Base-by-base conservation (phyloP, 2,329 filamentous ascomycete genomes). In the Ramichloridium luteum region DNA sequence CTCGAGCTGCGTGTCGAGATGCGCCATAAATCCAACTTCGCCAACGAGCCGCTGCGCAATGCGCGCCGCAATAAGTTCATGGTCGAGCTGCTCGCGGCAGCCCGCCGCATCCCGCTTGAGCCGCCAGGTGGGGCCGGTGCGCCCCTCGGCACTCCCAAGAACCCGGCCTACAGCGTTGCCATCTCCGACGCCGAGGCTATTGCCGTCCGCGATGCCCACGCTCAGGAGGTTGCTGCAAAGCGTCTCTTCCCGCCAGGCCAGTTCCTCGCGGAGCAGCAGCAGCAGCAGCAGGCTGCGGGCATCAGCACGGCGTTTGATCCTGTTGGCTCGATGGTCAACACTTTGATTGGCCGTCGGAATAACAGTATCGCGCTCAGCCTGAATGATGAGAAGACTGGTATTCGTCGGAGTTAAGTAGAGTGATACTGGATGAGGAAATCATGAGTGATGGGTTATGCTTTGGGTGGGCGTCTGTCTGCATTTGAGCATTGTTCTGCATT, bases 31-130 rank as follows among this genome's bases (percentile, higher is more conserved):
- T 60, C 56, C 39, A 65, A 64, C 43, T 64, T 61, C 58, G 56
- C 60, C 18, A 64, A 93, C 57, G 86, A 93, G 41, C 67, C 70
- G 3, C 69, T 93, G 16, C 80, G 84, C 25, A 75, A 77, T 12
- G 70, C 76, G 9, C 77, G 85, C 31, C 76, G 86, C 40, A 90
- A 81, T 53, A 93, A 93, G 58, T 94, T 94, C 61, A 92, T 94
- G 75, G 92, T 84, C 51, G 88, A 88, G 2, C 65, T 96, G 37
- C 76, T 88, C 2, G 59, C 83, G 8, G 83, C 85, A 2, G 61
- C 93, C 39, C 81, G 84, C 58, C 83, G 79, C 59, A 68, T 96
- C 13, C 86, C 85, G 11, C 85, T 96, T 48, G 71, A 81, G 45
- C 75, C 65, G 10, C 85, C 86, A 32, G 84, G 78, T 25, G 83